Percentiles rank a stretch among this genome's conserved stretches.
These are phyloP conservation scores for Xerocomus spinulosus DNA, from an alignment of 768 basidiomycete species.

Conservation along the genomic window DNA sequence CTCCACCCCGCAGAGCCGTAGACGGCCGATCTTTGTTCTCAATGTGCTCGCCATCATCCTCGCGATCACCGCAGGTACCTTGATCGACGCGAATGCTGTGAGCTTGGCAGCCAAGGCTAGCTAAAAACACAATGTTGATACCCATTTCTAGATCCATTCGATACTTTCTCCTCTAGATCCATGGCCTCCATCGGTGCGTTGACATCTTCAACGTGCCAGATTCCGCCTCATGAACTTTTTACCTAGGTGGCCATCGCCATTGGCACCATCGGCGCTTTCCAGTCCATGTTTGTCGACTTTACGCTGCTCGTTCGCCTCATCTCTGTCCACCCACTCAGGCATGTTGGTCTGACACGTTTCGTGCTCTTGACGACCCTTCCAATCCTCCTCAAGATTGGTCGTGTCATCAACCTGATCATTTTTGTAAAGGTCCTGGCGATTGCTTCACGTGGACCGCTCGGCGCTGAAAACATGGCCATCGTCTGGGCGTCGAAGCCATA, in stretches of 20 bases:
- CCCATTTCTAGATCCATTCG: constrained; percentile 21
- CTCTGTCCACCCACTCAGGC: constrained; percentile 22
- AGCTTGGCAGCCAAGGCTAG: not conserved
- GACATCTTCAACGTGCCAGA: not conserved
- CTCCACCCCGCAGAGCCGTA: constrained; percentile 23
- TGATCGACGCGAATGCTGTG: constrained; percentile 22
- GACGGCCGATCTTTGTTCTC: constrained; percentile 27
- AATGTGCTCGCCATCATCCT: constrained; percentile 22
- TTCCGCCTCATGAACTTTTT: not conserved
- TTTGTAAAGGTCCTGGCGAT: constrained; percentile 24
- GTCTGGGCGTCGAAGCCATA: constrained; percentile 25
- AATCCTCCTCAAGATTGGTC: constrained; percentile 26
- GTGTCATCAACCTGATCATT: constrained; percentile 24
- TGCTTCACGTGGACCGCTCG: constrained; percentile 19
- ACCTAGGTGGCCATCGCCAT: constrained; percentile 24
- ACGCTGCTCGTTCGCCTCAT: constrained; percentile 27
- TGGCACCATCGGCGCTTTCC: constrained; percentile 27
- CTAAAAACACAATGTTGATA: not conserved
- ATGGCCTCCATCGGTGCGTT: constrained; percentile 19
- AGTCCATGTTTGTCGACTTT: constrained; percentile 28
- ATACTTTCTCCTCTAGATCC: constrained; percentile 22
- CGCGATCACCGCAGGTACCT: constrained; percentile 17
- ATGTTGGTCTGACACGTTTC: constrained; percentile 16
- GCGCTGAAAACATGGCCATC: constrained; percentile 6
- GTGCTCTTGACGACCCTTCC: constrained; percentile 19